Evolutionary conservation across 83 land plant genomes (phyloP).

Genomic region (Isoetes engelmannii): DNA sequence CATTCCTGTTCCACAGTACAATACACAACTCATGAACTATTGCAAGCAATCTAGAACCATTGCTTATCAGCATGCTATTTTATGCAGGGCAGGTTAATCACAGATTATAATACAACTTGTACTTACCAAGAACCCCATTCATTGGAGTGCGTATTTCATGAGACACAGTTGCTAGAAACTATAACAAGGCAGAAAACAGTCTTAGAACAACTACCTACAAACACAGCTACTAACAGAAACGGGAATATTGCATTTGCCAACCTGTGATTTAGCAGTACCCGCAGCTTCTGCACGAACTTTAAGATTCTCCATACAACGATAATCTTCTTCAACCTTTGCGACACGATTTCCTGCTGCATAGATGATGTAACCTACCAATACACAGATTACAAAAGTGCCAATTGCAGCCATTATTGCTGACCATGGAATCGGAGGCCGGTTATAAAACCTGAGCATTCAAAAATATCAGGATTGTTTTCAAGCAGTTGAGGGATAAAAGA

Average conservation of each 20-base stretch:
- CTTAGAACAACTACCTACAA: no score
- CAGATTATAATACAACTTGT: conserved; percentile 1
- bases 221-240: no score
- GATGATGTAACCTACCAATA: conserved; percentile 62
- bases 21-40: neutral
- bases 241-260: conserved; percentile 2
- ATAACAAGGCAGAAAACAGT: conserved; percentile 3
- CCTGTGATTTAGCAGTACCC: conserved; percentile 95
- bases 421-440: conserved; percentile 72
- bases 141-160: conserved; percentile 92
- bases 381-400: conserved; percentile 55
- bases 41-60: neutral
- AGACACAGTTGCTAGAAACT: conserved; percentile 92
- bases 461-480: no score
- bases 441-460: conserved; percentile 46
- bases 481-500: no score
- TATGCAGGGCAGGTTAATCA: no score
- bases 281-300: conserved; percentile 85
- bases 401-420: conserved; percentile 50
- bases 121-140: conserved; percentile 84
- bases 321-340: conserved; percentile 83
- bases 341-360: conserved; percentile 65
- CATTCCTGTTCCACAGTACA: conserved; percentile 48
- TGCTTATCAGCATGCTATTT: no score
- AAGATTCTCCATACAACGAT: conserved; percentile 63